Evolutionary conservation across 768 basidiomycete species (phyloP), one percentile per base, ranked within the genome.

Genomic region (Lepiota brunneoincarnata): DNA sequence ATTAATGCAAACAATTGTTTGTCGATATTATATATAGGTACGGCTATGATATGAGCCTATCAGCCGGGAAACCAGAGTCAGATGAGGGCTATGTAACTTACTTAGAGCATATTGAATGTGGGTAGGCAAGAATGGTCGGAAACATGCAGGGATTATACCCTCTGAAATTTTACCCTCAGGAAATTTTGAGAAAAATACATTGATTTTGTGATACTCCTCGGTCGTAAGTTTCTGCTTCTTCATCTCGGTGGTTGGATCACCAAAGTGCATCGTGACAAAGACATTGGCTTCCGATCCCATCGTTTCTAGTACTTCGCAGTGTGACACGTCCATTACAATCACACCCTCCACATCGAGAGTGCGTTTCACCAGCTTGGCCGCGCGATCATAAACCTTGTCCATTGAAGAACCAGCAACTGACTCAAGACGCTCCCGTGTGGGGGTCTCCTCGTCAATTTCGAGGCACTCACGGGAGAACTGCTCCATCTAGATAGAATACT

Each of bases 331-430:
- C 78, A 97, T 84, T 46, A 98, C 89, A 54, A 94, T 75, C 38
- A 93, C 91, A 31, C 92, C 93, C 67, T 96, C 93, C 9, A 96
- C 87, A 64, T 95, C 94, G 37, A 98, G 78, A 0, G 94, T 96
- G 42, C 87, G 82, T 68, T 89, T 85, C 56, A 98, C 90, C 38
- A 98, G 82, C 61, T 86, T 87, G 34, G 92, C 91, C 0, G 94
- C 94, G n/a, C 84, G 85, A 57, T 90, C 85, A 62, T 96, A 98
- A 9, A 98, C 86, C 57, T 81, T 84, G 63, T 94, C 91, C 93
- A 97, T 96, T 0, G 72, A 79, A 1, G 75, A 66, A 17, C 71
- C 71, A 17, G 69, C 66, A 35, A 72, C 63, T 20, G 72, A 53
- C 35, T 74, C 71, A 11, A 69, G 67, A 59, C 63, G 66, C 48